These are phyloP conservation scores for Pleurotus pulmonarius DNA, from an alignment of 768 basidiomycete species.

Conservation along the genomic window DNA sequence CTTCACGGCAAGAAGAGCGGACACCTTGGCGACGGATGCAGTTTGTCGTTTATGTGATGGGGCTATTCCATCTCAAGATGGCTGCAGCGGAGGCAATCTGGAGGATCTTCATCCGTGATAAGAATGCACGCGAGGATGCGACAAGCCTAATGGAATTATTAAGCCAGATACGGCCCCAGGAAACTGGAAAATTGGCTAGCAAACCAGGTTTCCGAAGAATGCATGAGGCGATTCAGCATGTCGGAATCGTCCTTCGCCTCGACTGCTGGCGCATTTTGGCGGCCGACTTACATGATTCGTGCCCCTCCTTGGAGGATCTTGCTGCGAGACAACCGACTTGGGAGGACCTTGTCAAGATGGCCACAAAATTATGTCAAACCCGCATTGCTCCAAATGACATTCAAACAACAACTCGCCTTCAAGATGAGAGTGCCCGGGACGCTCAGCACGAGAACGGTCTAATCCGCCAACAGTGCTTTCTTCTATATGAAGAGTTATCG, in stretches of 20 bases:
- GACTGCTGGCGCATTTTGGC: slow-evolving; percentile 26
- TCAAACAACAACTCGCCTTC: background rate
- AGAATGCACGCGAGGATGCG: too few species aligned
- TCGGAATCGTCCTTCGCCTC: slow-evolving; percentile 19
- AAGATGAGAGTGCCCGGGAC: background rate
- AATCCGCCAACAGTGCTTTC: background rate
- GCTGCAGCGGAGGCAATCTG: too few species aligned
- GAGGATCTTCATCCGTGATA: too few species aligned
- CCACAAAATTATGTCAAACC: background rate
- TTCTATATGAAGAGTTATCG: background rate
- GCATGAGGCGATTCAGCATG: slow-evolving; percentile 30
- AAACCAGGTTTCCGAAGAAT: slow-evolving; percentile 33
- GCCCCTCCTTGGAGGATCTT: too few species aligned
- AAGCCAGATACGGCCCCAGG: too few species aligned
- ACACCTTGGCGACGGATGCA: too few species aligned
- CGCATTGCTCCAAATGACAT: background rate
- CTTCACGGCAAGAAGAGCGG: too few species aligned
- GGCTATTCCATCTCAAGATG: too few species aligned
- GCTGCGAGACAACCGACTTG: too few species aligned
- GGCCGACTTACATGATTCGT: background rate
- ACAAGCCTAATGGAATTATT: too few species aligned
- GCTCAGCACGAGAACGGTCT: background rate
- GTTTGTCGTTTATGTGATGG: too few species aligned
- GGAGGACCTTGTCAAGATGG: background rate
- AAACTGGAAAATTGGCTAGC: too few species aligned